A percentile compares a stretch with the other conserved stretches of the same genome.
phyloP scores from a whole-genome alignment of 2,329 filamentous ascomycete genomes.

The Scleromitrula shiraiana region DNA sequence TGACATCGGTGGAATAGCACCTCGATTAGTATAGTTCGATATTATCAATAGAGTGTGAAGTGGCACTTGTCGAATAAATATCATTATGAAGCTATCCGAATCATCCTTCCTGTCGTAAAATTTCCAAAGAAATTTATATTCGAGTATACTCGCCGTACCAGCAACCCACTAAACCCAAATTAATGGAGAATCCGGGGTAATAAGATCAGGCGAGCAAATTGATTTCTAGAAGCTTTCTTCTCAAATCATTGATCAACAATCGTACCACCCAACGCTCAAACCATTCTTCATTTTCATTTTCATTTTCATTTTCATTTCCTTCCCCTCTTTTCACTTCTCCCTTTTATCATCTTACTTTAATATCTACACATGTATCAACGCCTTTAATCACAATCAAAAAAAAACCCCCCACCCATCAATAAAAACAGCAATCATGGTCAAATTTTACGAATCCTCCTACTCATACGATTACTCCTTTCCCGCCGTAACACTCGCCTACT shows the following conservation, averaged over 20 bases:
- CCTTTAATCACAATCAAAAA: conserved; percentile 2
- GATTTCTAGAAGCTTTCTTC: background rate
- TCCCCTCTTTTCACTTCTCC: no score
- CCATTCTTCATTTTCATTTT: background rate
- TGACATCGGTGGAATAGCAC: background rate
- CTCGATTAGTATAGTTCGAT: background rate
- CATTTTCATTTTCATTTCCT: background rate
- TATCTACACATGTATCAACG: conserved; percentile 2
- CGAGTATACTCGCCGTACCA: no score
- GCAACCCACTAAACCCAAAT: conserved; percentile 1
- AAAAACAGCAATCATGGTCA: conserved; percentile 27
- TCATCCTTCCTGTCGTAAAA: background rate
- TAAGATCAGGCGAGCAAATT: conserved; percentile 7
- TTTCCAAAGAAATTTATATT: background rate
- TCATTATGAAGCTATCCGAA: no score
- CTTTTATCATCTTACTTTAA: conserved; percentile 1
- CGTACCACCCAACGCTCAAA: conserved; percentile 5
- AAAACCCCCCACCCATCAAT: conserved; percentile 5
- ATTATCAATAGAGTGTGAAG: background rate
- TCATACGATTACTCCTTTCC: conserved; percentile 75
- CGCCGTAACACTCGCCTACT: conserved; percentile 81
- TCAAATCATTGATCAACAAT: conserved; percentile 2
- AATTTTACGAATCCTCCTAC: conserved; percentile 48
- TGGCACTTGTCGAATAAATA: background rate
- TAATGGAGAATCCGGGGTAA: conserved; percentile 6